Base-by-base conservation (phyloP, 2,329 filamentous ascomycete species). In the Colletotrichum agaves region DNA sequence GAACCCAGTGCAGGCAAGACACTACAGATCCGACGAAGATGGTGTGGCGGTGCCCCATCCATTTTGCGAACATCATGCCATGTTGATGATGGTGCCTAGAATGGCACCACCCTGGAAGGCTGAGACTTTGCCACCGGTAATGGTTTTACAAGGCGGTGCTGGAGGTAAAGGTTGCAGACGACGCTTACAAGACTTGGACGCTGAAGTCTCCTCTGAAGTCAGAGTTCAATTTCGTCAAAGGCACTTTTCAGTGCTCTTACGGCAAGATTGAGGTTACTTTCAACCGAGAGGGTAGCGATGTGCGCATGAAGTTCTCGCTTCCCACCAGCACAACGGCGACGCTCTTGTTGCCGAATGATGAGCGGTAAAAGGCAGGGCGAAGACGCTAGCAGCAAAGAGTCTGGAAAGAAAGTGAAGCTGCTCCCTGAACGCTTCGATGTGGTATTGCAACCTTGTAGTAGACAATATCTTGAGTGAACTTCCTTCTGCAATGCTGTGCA, bases 61-160 rank as follows among this genome's bases (percentile, higher is more conserved):
- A 68, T 64, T 79, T 71, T 12, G 77, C 76, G 50, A 78, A 68
- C 13, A 74, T 63, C 73, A 75, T 74, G 57, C 61, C 73, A 75
- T 74, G 57, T 74, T 74, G 43, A 75, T 71, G 21, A 75, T 73
- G 13, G 74, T 74, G 17, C 74, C 73, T 1, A 75, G 63, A 0
- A 75, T 70, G 23, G 74, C 73, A 11, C 73, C 74, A 7, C 73
- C 74, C 52, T 75, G 73, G 44, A 75, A 75, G 27, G 73, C 70
- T 39, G 65, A 71, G 37, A 75, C 73, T 15, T 75, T 74, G 52
- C 70, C 73, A n/a, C 74, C 73, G 15, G 46, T 61, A 10, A 69
- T 84, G 81, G 82, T 82, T 83, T 59, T 84, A 84, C 52, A 75
- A 75, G 27, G 78, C 77, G 0, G 78, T 80, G 3, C 63, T 83